A percentile compares a stretch with the other conserved stretches of the same genome.
Evolutionary conservation across 78 protist genomes (phyloP).

Genomic region (Dictyostelium firmibasis): DNA sequence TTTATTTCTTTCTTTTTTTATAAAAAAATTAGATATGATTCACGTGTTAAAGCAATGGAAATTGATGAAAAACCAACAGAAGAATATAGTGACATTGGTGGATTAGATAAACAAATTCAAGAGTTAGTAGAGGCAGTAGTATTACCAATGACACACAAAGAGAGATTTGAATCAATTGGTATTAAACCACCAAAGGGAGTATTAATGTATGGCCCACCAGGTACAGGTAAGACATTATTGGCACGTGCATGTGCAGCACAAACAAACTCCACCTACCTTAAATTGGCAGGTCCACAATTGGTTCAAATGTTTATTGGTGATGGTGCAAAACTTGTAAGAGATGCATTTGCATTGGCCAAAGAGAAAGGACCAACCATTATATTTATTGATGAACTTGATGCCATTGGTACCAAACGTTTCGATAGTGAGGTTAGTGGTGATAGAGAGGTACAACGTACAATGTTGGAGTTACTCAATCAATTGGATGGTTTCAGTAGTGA

Average conservation of each 20-base stretch:
- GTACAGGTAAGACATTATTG: conserved; percentile 98
- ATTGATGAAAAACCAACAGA: conserved; percentile 99
- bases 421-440: conserved; percentile 98
- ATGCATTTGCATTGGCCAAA: conserved; percentile 99
- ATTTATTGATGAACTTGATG: conserved; percentile 99
- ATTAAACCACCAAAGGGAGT: conserved; percentile 91
- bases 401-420: conserved; percentile 98
- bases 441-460: conserved; percentile 99
- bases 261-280: conserved; percentile 97
- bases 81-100: conserved; percentile 98
- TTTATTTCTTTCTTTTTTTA: background rate
- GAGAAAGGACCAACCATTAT: conserved; percentile 98
- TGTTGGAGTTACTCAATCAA: conserved; percentile 99
- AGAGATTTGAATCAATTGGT: conserved; percentile 94
- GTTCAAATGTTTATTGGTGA: conserved; percentile 99
- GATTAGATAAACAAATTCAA: conserved; percentile 98
- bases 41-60: conserved; percentile 99
- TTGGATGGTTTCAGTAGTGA: conserved; percentile 98
- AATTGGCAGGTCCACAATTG: conserved; percentile 99
- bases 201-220: conserved; percentile 97
- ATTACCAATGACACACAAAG: conserved; percentile 97
- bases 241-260: conserved; percentile 99
- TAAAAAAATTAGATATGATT: conserved; percentile 96
- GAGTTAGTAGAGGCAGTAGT: conserved; percentile 98
- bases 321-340: conserved; percentile 99